Base-by-base conservation (phyloP, 331 rosid species). In the Telfairia occidentalis region DNA sequence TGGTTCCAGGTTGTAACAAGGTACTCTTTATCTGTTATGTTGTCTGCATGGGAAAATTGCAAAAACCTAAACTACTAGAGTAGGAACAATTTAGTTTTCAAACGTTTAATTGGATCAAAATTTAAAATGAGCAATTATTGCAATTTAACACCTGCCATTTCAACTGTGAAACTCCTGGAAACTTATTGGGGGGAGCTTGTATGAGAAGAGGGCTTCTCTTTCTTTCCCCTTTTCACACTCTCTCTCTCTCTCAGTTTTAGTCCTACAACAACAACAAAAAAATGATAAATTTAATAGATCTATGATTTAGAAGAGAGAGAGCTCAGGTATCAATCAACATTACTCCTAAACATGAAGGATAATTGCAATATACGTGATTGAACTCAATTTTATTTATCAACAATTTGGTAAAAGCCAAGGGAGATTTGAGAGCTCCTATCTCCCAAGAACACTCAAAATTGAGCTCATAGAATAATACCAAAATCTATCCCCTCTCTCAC, bases 1-100 rank as follows among this genome's bases (percentile, higher is more conserved):
- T 92, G 87, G 92, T 92, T 82, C 97, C 97, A 3, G 97, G 97
- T 69, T 92, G 97, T 67, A 90, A 90, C 87, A 92, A 92, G 96
- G 97, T 90, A 86, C 23, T 63, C 40, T 7, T 23, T 18, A 78
- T 42, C 35, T 55, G 72, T 72, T 45, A 7, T 48, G 15, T 24
- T 70, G 57, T 70, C 24, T 70, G 57, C 16, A 28, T 6, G 75
- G 9, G 40, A 29, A 69, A 46, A 10, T 46, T 70, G 24, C 23
- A 26, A 16, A 64, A 65, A 37, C 35, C 15, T 69, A 32, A 23
- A 43, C 55, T 69, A 16, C 5, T 12, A 42, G 38, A 43, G 13
- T 45, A 15, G 38, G 49, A 43, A 26, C 53, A 66, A 38, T 66
- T 66, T 66, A 7, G 26, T 18, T 63, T 23, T 24, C 32, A 9